Percentiles rank a stretch among this genome's conserved stretches.
Evolutionary conservation across 352 stramenopile species (phyloP).

Genomic region (Phytopythium oedochilum): DNA sequence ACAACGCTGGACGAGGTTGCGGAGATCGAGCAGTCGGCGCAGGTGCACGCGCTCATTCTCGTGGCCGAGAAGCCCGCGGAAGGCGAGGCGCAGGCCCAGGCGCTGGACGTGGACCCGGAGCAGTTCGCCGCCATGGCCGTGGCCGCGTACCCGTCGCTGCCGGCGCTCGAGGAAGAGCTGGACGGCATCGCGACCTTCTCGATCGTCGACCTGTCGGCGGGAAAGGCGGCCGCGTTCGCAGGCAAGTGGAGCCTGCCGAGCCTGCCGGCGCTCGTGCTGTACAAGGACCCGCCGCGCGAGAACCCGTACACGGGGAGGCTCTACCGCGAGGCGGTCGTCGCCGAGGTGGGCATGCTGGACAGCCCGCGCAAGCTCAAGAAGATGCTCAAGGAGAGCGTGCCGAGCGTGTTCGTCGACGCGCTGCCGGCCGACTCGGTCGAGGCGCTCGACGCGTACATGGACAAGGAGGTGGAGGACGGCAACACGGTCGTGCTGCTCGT

Average conservation of each 20-base stretch:
- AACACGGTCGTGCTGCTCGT: conserved; percentile 41
- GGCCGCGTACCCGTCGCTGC: conserved; percentile 31
- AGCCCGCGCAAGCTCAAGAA: conserved; percentile 53
- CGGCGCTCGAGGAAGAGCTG: conserved; percentile 35
- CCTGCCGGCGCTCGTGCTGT: conserved; percentile 51
- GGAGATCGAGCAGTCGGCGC: conserved; percentile 23
- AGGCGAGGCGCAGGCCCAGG: background rate
- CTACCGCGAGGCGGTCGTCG: conserved; percentile 44
- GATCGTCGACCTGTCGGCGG: conserved; percentile 30
- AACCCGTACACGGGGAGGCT: conserved; percentile 71
- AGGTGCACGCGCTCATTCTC: conserved; percentile 29
- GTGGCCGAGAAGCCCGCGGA: conserved; percentile 14
- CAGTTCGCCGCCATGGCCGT: conserved; percentile 20
- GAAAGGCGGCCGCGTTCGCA: conserved; percentile 23
- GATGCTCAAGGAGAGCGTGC: conserved; percentile 55
- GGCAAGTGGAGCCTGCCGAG: conserved; percentile 53
- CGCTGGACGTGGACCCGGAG: background rate
- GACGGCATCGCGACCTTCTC: conserved; percentile 36
- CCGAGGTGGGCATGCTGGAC: conserved; percentile 28
- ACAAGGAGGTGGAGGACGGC: conserved; percentile 8
- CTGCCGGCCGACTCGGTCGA: conserved; percentile 8
- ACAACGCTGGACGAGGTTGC: conserved; percentile 16
- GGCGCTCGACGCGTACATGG: conserved; percentile 20
- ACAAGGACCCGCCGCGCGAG: conserved; percentile 51
- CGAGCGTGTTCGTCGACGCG: conserved; percentile 43